Percentiles rank a stretch among this genome's conserved stretches.
Conservation (phyloP, 805 yeast genomes). For the Ogataea neopini region DNA sequence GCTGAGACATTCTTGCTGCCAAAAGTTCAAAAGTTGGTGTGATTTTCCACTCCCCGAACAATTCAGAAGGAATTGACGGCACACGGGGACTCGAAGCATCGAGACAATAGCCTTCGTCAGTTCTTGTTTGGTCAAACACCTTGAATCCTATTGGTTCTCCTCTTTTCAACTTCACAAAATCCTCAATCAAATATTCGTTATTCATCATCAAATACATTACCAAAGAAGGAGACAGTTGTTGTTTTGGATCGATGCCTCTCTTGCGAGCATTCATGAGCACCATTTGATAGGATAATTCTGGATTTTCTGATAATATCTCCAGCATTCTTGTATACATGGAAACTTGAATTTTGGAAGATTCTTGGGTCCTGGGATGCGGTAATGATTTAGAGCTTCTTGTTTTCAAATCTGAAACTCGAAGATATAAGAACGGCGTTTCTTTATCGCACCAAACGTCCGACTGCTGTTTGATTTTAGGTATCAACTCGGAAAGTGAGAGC, state of each 20-base stretch:
- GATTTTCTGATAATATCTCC: constrained; percentile 35
- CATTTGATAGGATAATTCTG: constrained; percentile 40
- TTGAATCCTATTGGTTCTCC: constrained; percentile 47
- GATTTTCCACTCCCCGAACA: constrained; percentile 43
- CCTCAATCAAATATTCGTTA: constrained; percentile 41
- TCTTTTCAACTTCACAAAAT: constrained; percentile 44
- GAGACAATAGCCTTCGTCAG: constrained; percentile 10
- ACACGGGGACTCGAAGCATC: constrained; percentile 7
- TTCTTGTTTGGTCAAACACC: constrained; percentile 38
- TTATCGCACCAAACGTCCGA: constrained; percentile 30
- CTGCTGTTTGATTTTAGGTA: constrained; percentile 11
- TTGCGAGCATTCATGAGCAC: constrained; percentile 47
- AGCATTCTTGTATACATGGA: constrained; percentile 56
- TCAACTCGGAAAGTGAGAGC: constrained; percentile 25
- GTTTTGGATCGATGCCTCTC: constrained; percentile 50
- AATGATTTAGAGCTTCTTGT: constrained; percentile 47
- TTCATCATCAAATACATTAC: constrained; percentile 41
- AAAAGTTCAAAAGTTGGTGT: constrained; percentile 60
- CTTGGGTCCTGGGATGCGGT: constrained; percentile 55
- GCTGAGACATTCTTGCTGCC: constrained; percentile 54
- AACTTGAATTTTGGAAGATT: constrained; percentile 58
- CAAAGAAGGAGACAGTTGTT: constrained; percentile 45
- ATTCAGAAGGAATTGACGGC: constrained; percentile 15
- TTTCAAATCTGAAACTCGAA: constrained; percentile 58
- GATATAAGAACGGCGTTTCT: constrained; percentile 27